Conservation (phyloP, 2,329 filamentous ascomycete genomes). For the Colletotrichum phormii region DNA sequence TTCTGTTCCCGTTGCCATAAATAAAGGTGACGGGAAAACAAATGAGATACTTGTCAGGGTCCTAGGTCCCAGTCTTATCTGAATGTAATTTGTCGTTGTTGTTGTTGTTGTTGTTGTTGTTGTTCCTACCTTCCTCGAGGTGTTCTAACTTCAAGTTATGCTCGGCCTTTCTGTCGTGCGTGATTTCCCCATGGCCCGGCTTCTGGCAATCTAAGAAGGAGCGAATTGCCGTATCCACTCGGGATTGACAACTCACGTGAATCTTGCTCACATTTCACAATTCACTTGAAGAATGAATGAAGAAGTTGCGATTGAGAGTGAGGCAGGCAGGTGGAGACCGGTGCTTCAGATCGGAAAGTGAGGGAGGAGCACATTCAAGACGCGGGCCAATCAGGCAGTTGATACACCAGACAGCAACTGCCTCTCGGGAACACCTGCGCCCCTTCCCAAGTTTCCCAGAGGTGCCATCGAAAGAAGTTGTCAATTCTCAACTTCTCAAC, state of each 20-base stretch:
- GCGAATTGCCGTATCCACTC: not conserved
- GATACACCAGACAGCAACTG: not conserved
- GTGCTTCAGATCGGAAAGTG: not conserved
- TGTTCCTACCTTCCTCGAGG: not conserved
- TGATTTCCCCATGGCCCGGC: not conserved
- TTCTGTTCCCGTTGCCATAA: not conserved
- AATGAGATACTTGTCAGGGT: not conserved
- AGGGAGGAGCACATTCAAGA: not conserved
- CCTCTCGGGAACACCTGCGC: not conserved
- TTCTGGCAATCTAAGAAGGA: not conserved
- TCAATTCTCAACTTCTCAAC: conserved; percentile 33
- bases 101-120: too few species aligned
- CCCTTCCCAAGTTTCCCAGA: not conserved
- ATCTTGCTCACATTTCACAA: not conserved
- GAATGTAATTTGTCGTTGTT: not conserved
- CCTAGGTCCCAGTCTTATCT: not conserved
- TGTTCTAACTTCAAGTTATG: not conserved
- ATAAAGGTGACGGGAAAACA: not conserved
- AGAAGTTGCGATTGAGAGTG: not conserved
- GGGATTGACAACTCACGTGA: not conserved
- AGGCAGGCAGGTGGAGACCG: not conserved
- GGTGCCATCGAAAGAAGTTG: conserved; percentile 10
- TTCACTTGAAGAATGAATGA: not conserved
- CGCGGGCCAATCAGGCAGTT: not conserved
- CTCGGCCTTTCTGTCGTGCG: not conserved